Evolutionary conservation across 1,139 yeast genomes (phyloP), one percentile per base, ranked within the genome.

Genomic region (Diutina rugosa): DNA sequence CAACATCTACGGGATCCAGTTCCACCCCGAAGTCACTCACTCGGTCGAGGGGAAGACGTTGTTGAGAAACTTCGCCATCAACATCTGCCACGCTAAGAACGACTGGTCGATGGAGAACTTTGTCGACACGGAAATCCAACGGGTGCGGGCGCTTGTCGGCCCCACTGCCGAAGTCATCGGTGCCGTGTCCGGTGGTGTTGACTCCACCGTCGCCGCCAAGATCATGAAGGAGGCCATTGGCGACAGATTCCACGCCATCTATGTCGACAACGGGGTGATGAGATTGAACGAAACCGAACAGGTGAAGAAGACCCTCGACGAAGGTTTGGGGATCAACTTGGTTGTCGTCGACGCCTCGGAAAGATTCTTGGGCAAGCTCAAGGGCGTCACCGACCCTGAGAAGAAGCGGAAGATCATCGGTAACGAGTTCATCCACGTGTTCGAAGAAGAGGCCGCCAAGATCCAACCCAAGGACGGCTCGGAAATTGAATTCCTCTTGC

Each of bases 101-200:
- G 89, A 87, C 79, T 93, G 99, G 99, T 87, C 93, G 61, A 93
- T 93, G 99, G 90, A 87, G 75, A 95, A 93, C 78, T 93, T 93
- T 72, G 87, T 95, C 67, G 97, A 90, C 66, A 90, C 97, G 61
- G 99, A 95, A 77, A 90, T 93, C 65, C 84, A 89, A 63, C 84
- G 99, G 73, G 95, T 93, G 64, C 82, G 89, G 73, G 79, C 82
- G 60, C 79, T 91, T 65, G 97, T 93, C 63, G 99, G 99, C 58
- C 97, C 97, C 63, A 86, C 91, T 59, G 99, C 97, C 58, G 98
- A 93, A 75, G 99, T 95, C 62, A 93, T 93, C 69, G 99, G 99
- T 75, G 99, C 99, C 57, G 99, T 93, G 64, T 89, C 97, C 59
- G 99, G 99, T 68, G 99, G 99, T 78, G 99, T 95, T 62, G 99